phyloP scores from a whole-genome alignment of 345 rosid genomes.

The Ricinus communis region DNA sequence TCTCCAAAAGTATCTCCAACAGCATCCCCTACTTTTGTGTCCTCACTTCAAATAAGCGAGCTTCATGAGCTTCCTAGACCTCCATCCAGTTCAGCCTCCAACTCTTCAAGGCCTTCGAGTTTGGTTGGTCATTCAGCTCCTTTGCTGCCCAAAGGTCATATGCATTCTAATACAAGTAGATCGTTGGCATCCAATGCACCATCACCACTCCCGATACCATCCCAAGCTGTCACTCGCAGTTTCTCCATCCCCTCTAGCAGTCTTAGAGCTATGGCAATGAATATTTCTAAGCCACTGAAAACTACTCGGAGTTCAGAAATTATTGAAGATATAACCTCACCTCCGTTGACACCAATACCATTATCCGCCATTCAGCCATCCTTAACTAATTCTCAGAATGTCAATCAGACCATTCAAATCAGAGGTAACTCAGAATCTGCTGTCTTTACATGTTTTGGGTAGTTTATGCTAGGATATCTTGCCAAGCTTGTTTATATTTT shows the following conservation, averaged over 20 bases:
- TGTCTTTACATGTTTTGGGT: constrained; percentile 7
- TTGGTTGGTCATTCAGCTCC: constrained; percentile 36
- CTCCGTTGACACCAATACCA: constrained; percentile 69
- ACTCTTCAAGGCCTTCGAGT: constrained; percentile 16
- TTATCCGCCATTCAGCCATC: constrained; percentile 30
- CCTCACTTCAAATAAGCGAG: constrained; percentile 33
- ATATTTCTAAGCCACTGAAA: constrained; percentile 34
- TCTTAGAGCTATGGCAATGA: constrained; percentile 32
- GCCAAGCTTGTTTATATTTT: too few relatives aligned
- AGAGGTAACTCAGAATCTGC: constrained; percentile 39
- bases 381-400: constrained; percentile 16
- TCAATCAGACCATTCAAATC: constrained; percentile 28
- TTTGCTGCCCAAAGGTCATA: constrained; percentile 11
- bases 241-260: constrained; percentile 32
- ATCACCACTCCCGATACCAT: constrained; percentile 31
- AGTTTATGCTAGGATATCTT: neutral
- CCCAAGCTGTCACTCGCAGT: constrained; percentile 32
- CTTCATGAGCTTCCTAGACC: constrained; percentile 41
- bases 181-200: constrained; percentile 5
- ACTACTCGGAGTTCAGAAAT: constrained; percentile 40
- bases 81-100: constrained; percentile 21
- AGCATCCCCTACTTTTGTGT: constrained; percentile 29
- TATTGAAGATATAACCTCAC: constrained; percentile 49
- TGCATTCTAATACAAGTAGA: constrained; percentile 18
- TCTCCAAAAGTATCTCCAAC: constrained; percentile 32